Evolutionary conservation across 1,284 basidiomycete genomes (phyloP).

Genomic region (Trichosporon sp.): DNA sequence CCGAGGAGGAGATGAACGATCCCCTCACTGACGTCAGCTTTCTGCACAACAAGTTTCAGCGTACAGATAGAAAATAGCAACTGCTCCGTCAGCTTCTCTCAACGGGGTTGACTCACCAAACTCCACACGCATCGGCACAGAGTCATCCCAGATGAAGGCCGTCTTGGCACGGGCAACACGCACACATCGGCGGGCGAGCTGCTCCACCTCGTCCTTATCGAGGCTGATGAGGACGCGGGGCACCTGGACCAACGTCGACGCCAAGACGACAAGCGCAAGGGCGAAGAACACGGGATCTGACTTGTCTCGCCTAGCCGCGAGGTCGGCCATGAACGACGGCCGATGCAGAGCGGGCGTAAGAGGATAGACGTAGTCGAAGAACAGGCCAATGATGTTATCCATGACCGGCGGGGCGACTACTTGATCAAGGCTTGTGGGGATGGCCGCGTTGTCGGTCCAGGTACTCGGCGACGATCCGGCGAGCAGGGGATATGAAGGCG

Average conservation of each 20-base stretch:
- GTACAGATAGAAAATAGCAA: constrained; percentile 20
- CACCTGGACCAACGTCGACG: constrained; percentile 40
- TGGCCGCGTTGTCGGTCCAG: constrained; percentile 5
- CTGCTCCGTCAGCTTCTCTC: constrained; percentile 1
- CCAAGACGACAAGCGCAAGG: constrained; percentile 33
- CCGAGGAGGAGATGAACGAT: constrained; percentile 42
- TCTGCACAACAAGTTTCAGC: too few relatives aligned
- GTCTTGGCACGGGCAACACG: constrained; percentile 33
- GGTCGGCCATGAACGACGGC: constrained; percentile 39
- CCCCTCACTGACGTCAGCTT: constrained; percentile 22
- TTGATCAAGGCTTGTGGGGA: constrained; percentile 36
- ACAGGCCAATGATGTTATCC: constrained; percentile 37
- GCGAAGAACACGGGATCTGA: constrained; percentile 39
- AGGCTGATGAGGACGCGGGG: constrained; percentile 36
- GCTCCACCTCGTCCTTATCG: constrained; percentile 39
- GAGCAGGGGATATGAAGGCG: constrained; percentile 12
- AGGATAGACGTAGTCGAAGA: constrained; percentile 45
- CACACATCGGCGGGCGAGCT: constrained; percentile 33
- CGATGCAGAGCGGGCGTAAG: constrained; percentile 42
- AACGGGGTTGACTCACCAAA: constrained; percentile 11
- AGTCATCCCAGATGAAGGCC: constrained; percentile 34
- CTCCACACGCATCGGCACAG: constrained; percentile 16
- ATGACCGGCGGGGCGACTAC: constrained; percentile 30
- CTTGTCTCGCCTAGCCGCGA: constrained; percentile 32
- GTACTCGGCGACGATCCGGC: constrained; percentile 10